phyloP scores from a whole-genome alignment of 169 alveolate genomes.

The Amoebophrya sp. region DNA sequence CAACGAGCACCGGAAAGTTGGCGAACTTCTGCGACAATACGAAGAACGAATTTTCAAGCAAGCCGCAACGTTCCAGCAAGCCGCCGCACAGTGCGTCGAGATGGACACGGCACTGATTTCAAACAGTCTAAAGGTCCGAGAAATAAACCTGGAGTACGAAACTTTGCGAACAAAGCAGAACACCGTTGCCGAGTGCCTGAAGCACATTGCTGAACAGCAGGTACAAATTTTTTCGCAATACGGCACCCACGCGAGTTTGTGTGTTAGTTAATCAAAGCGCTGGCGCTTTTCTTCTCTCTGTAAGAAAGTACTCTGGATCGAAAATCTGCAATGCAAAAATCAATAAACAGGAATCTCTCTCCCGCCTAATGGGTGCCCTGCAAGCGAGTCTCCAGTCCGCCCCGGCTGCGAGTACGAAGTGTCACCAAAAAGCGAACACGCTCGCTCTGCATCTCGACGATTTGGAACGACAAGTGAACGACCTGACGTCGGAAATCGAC shows the following conservation, averaged over 20 bases:
- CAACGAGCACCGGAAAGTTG: background rate
- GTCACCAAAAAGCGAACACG: background rate
- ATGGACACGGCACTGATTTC: background rate
- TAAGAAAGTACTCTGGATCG: too few relatives aligned
- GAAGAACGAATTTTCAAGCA: background rate
- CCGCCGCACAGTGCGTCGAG: background rate
- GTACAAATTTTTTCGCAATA: too few relatives aligned
- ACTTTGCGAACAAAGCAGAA: background rate
- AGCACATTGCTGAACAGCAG: background rate
- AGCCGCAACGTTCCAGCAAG: background rate
- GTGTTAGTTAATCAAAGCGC: too few relatives aligned
- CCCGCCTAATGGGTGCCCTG: background rate
- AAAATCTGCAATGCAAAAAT: too few relatives aligned
- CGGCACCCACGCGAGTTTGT: too few relatives aligned
- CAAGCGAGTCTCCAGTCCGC: background rate
- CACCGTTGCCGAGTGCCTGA: background rate
- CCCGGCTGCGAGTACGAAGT: too few relatives aligned
- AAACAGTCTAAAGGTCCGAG: background rate
- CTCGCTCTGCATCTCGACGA: background rate
- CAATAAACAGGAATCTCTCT: too few relatives aligned
- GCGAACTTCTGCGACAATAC: background rate
- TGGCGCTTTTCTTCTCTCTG: too few relatives aligned
- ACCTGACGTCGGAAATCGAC: background rate
- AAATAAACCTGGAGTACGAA: background rate
- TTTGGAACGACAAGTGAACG: background rate